Conservation (phyloP, 805 yeast species). For the Saturnispora hagleri region DNA sequence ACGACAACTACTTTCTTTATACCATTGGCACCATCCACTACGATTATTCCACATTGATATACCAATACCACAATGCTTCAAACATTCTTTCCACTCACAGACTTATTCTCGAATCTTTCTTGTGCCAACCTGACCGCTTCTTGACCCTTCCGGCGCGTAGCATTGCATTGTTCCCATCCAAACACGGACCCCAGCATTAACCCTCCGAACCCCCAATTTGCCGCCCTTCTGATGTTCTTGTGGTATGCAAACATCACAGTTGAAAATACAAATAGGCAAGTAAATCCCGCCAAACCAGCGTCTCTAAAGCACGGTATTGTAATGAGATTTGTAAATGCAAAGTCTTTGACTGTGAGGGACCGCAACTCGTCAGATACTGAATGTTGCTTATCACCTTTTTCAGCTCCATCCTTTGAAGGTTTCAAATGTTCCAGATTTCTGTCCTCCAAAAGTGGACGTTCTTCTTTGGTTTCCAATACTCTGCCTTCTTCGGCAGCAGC, state of each 20-base stretch:
- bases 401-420: not conserved
- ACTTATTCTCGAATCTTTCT: slow-evolving; percentile 29
- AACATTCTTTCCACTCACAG: not conserved
- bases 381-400: not conserved
- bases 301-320: slow-evolving; percentile 73
- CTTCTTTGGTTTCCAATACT: not conserved
- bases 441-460: not conserved
- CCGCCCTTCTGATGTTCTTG: slow-evolving; percentile 50
- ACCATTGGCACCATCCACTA: no score
- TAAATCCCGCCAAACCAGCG: slow-evolving; percentile 67
- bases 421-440: not conserved
- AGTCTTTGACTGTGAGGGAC: slow-evolving; percentile 40
- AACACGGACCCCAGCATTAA: slow-evolving; percentile 69
- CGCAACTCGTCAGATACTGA: not conserved
- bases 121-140: slow-evolving; percentile 53
- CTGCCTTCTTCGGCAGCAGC: not conserved
- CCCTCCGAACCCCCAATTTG: slow-evolving; percentile 80
- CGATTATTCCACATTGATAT: no score
- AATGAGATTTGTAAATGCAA: slow-evolving; percentile 40
- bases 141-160: slow-evolving; percentile 38
- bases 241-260: slow-evolving; percentile 59
- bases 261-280: slow-evolving; percentile 62
- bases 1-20: not conserved
- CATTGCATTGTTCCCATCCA: slow-evolving; percentile 91
- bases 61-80: no score